These are phyloP conservation scores for Solanum chilense DNA, from an alignment of 257 asterid species.

Conservation along the genomic window DNA sequence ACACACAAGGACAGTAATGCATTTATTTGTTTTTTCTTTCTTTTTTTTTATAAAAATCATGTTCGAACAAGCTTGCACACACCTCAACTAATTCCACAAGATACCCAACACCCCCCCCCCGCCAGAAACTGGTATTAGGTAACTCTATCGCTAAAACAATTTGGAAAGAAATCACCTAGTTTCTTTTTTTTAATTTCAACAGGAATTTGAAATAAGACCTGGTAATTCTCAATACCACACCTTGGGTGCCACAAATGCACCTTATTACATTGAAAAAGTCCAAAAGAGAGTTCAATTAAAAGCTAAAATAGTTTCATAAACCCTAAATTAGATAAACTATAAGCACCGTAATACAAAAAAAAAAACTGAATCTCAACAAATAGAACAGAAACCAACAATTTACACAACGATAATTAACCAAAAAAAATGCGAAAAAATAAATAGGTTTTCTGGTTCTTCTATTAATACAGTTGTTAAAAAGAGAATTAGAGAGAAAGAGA, in stretches of 20 bases:
- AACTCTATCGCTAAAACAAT: not conserved
- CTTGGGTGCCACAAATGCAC: not conserved
- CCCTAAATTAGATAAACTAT: not conserved
- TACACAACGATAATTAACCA: not conserved
- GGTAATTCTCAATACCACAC: not conserved
- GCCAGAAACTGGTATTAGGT: not conserved
- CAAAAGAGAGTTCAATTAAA: not conserved
- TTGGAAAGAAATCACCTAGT: not conserved
- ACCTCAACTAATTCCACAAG: not conserved
- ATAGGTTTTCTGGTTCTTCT: not conserved
- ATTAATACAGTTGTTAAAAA: not conserved
- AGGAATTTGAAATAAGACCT: not conserved
- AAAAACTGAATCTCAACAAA: not conserved
- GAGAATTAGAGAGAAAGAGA: not conserved
- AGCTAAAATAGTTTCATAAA: not conserved
- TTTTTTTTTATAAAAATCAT: not conserved
- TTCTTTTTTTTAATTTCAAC: not conserved
- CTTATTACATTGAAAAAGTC: not conserved
- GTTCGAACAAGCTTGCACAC: not conserved
- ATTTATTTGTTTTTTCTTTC: not conserved
- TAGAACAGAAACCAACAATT: not conserved
- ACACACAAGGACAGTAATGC: not conserved
- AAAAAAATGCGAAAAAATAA: not conserved
- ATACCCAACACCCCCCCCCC: not conserved
- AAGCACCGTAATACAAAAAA: not conserved